Conservation (phyloP, 352 stramenopile species). For the Globisporangium sylvaticum region DNA sequence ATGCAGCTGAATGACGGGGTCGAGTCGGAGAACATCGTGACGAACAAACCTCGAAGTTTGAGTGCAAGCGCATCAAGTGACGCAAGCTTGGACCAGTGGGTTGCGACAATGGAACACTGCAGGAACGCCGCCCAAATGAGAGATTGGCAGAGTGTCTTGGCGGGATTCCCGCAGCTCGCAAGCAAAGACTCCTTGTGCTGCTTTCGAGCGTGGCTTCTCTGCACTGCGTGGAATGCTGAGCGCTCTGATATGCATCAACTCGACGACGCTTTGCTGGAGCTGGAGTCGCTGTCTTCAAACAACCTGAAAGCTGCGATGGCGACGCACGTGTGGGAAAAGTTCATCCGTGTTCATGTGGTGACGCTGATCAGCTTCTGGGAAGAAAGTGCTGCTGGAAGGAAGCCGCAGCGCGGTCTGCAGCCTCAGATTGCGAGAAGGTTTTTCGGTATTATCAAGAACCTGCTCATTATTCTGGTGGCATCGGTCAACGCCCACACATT, state of each 20-base stretch:
- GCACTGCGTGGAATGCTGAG: slow-evolving; percentile 75
- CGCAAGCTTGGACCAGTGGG: slow-evolving; percentile 45
- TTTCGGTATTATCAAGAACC: slow-evolving; percentile 67
- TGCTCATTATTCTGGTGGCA: slow-evolving; percentile 42
- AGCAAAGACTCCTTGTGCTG: slow-evolving; percentile 56
- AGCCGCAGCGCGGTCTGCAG: slow-evolving; percentile 66
- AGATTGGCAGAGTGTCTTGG: slow-evolving; percentile 51
- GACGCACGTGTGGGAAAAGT: slow-evolving; percentile 75
- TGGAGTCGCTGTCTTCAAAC: slow-evolving; percentile 39
- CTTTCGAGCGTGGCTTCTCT: slow-evolving; percentile 62
- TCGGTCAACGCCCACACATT: slow-evolving; percentile 23
- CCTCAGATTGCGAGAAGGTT: slow-evolving; percentile 73
- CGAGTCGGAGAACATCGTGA: slow-evolving; percentile 36
- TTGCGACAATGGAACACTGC: slow-evolving; percentile 60
- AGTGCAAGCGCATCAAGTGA: slow-evolving; percentile 13
- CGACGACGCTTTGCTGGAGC: slow-evolving; percentile 62
- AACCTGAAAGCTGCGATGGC: slow-evolving; percentile 58
- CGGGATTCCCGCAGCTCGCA: slow-evolving; percentile 57
- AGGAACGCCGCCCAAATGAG: slow-evolving; percentile 62
- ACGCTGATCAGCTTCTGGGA: slow-evolving; percentile 84
- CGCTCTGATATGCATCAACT: slow-evolving; percentile 84
- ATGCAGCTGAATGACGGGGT: slow-evolving; percentile 76
- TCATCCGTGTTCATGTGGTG: slow-evolving; percentile 76
- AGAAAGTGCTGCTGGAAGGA: slow-evolving; percentile 61
- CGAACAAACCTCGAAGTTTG: slow-evolving; percentile 17